Percentiles rank a stretch among this genome's conserved stretches.
These are phyloP conservation scores for Syncephalastrum contaminatum DNA, from an alignment of 371 early-diverging fungal species.

Conservation along the genomic window DNA sequence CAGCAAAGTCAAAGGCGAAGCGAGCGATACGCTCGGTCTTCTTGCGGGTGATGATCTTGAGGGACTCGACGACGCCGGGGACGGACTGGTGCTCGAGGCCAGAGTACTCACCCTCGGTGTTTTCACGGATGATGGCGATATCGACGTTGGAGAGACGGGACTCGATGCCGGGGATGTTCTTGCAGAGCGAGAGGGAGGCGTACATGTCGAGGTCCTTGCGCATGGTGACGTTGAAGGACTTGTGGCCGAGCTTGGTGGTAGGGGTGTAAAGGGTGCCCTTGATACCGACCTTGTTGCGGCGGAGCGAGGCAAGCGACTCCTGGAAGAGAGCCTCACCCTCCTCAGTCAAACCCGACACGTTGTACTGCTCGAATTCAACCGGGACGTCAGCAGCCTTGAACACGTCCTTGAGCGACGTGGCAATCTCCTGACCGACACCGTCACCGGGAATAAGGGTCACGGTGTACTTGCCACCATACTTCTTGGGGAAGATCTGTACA, in stretches of 20 bases:
- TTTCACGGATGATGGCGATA: constrained; percentile 97
- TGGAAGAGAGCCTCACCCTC: constrained; percentile 73
- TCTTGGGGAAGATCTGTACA: constrained; percentile 39
- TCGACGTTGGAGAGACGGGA: constrained; percentile 90
- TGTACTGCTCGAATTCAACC: constrained; percentile 93
- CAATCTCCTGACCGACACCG: constrained; percentile 94
- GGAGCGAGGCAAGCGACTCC: constrained; percentile 86
- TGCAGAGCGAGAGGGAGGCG: constrained; percentile 86
- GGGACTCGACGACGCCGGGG: constrained; percentile 96
- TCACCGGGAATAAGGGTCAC: constrained; percentile 98
- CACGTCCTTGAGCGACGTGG: constrained; percentile 87
- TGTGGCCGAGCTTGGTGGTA: constrained; percentile 79
- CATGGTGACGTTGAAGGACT: constrained; percentile 92
- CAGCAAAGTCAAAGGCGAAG: constrained; percentile 97
- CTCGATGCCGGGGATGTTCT: constrained; percentile 79
- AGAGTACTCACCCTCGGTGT: constrained; percentile 98
- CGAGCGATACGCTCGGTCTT: constrained; percentile 97
- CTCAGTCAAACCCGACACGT: constrained; percentile 86
- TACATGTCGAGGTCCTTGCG: constrained; percentile 95
- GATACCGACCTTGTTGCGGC: constrained; percentile 93
- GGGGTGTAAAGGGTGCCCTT: constrained; percentile 98
- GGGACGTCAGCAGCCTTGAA: constrained; percentile 92
- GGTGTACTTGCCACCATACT: constrained; percentile 77
- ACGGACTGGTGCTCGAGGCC: constrained; percentile 97
- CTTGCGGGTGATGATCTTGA: constrained; percentile 92